These are phyloP conservation scores for Verticillium klebahnii DNA, from an alignment of 2,329 filamentous ascomycete genomes.

Conservation along the genomic window DNA sequence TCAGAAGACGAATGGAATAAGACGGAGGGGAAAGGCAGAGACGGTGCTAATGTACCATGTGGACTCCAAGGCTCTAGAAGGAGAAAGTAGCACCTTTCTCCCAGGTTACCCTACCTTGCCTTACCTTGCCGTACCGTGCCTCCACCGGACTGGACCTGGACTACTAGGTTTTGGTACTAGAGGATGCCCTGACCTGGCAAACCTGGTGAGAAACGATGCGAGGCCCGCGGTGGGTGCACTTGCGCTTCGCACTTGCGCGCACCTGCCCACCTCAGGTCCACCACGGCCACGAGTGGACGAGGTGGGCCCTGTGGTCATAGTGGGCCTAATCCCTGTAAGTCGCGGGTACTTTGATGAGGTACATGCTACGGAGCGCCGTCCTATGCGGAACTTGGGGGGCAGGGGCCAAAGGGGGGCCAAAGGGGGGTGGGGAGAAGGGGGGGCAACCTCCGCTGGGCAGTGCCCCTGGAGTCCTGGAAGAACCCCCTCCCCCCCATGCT, in stretches of 20 bases:
- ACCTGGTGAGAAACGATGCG: background rate
- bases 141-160: background rate
- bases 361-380: background rate
- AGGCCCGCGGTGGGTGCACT: background rate
- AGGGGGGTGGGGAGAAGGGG: background rate
- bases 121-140: background rate
- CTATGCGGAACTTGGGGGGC: background rate
- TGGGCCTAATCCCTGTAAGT: constrained; percentile 9
- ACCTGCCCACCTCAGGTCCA: background rate
- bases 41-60: constrained; percentile 4
- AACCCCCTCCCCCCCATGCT: background rate
- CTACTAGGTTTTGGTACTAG: background rate
- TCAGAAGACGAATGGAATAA: constrained; percentile 3
- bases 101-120: background rate
- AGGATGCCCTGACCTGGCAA: background rate
- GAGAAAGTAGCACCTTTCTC: background rate
- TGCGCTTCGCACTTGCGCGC: background rate
- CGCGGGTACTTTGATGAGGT: constrained; percentile 8
- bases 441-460: background rate
- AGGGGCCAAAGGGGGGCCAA: background rate
- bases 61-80: background rate
- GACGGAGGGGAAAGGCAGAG: constrained; percentile 8
- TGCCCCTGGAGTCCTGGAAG: background rate
- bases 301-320: constrained; percentile 5
- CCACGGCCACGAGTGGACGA: constrained; percentile 6